These are phyloP conservation scores for Thymus mandschuricus DNA, from an alignment of 257 asterid genomes.

Conservation along the genomic window DNA sequence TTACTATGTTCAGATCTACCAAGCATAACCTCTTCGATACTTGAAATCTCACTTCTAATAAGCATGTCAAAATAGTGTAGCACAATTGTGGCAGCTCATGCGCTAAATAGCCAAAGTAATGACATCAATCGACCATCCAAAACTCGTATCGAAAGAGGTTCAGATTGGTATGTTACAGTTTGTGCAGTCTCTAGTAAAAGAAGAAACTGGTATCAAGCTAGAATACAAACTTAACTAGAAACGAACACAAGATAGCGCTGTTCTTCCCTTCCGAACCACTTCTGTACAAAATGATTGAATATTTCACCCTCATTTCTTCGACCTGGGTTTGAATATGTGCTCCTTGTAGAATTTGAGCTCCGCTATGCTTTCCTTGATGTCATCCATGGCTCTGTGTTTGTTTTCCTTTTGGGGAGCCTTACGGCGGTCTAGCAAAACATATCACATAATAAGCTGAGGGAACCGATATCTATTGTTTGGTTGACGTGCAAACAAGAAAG, in stretches of 20 bases:
- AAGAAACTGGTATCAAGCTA: constrained; percentile 4
- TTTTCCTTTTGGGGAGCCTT: constrained; percentile 82
- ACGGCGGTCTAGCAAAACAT: constrained; percentile 49
- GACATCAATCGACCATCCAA: background rate
- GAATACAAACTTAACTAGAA: constrained; percentile 9
- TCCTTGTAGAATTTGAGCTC: constrained; percentile 83
- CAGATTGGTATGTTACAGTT: background rate
- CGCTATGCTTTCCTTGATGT: constrained; percentile 88
- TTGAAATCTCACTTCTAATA: background rate
- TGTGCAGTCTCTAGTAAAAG: constrained; percentile 6
- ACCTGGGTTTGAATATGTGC: constrained; percentile 66
- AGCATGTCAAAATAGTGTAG: background rate
- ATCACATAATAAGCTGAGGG: constrained; percentile 5
- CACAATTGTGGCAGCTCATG: background rate
- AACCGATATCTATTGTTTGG: constrained; percentile 3
- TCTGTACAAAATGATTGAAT: constrained; percentile 9
- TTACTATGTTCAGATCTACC: background rate
- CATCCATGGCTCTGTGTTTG: constrained; percentile 93
- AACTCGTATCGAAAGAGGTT: constrained; percentile 12
- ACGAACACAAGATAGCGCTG: background rate
- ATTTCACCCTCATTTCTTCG: constrained; percentile 41
- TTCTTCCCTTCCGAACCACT: constrained; percentile 1
- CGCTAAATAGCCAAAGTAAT: background rate
- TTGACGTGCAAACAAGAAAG: background rate
- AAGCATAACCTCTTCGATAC: background rate